These are phyloP conservation scores for Lactuca sativa DNA, from an alignment of 129 eudicot genomes.

Conservation along the genomic window DNA sequence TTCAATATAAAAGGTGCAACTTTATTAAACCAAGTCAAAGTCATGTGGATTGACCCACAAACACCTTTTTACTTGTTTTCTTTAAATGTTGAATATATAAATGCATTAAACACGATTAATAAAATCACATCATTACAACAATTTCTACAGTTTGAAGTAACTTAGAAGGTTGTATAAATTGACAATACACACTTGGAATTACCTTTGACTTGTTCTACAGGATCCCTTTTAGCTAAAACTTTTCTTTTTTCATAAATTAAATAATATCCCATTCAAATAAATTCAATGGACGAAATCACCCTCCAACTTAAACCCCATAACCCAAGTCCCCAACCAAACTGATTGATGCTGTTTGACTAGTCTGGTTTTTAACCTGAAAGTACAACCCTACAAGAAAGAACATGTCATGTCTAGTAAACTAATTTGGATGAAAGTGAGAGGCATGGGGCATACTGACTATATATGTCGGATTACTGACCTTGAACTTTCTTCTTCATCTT, in stretches of 20 bases:
- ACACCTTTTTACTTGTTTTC: too few relatives aligned
- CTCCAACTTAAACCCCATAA: background rate
- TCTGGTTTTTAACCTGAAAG: background rate
- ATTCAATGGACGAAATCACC: background rate
- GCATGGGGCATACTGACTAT: background rate
- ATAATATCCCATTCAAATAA: background rate
- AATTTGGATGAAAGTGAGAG: background rate
- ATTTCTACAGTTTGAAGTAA: too few relatives aligned
- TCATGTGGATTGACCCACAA: too few relatives aligned
- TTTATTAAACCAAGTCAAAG: too few relatives aligned
- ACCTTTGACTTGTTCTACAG: too few relatives aligned
- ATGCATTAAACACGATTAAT: too few relatives aligned
- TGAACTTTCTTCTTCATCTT: background rate
- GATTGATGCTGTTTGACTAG: background rate
- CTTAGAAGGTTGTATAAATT: too few relatives aligned
- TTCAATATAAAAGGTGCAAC: too few relatives aligned
- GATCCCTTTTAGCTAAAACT: background rate
- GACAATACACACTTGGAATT: too few relatives aligned
- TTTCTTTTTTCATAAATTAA: background rate
- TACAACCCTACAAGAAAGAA: background rate
- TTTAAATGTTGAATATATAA: too few relatives aligned
- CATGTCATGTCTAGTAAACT: constrained; percentile 1
- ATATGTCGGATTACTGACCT: background rate
- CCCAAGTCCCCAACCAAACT: background rate
- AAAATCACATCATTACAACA: too few relatives aligned